phyloP scores from a whole-genome alignment of 31 red algal species.

The Asparagopsis taxiformis region DNA sequence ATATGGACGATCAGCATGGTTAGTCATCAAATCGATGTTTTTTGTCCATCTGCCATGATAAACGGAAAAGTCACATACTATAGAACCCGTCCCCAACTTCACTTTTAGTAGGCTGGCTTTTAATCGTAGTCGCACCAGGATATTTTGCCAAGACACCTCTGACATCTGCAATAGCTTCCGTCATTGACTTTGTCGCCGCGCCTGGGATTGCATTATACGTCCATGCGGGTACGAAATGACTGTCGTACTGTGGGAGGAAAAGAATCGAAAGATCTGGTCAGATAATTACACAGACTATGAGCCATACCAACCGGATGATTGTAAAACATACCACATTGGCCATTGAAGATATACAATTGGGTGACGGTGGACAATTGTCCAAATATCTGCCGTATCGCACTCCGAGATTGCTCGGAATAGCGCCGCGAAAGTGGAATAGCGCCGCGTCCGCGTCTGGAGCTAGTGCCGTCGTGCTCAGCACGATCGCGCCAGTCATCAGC shows the following conservation, averaged over 20 bases:
- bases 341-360: constrained; percentile 77
- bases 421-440: constrained; percentile 51
- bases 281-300: too few relatives aligned
- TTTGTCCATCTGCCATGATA: constrained; percentile 1
- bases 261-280: not conserved
- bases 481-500: constrained; percentile 13
- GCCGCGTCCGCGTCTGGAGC: constrained; percentile 21
- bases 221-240: constrained; percentile 67
- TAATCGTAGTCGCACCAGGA: constrained; percentile 50
- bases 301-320: too few relatives aligned
- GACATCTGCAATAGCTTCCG: constrained; percentile 57
- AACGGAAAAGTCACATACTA: constrained; percentile 23
- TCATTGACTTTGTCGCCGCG: constrained; percentile 31
- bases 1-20: not conserved
- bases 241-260: constrained; percentile 22
- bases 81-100: constrained; percentile 76
- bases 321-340: constrained; percentile 38
- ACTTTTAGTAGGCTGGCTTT: constrained; percentile 20
- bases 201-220: constrained; percentile 38
- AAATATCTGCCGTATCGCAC: constrained; percentile 63
- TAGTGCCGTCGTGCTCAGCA: not conserved
- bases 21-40: not conserved
- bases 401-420: constrained; percentile 49
- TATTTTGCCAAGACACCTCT: constrained; percentile 49
- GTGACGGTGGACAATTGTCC: constrained; percentile 52